A percentile compares a stretch with the other conserved stretches of the same genome.
Evolutionary conservation across 805 yeast genomes (phyloP).

Genomic region (Saccharomycopsis fermentans): DNA sequence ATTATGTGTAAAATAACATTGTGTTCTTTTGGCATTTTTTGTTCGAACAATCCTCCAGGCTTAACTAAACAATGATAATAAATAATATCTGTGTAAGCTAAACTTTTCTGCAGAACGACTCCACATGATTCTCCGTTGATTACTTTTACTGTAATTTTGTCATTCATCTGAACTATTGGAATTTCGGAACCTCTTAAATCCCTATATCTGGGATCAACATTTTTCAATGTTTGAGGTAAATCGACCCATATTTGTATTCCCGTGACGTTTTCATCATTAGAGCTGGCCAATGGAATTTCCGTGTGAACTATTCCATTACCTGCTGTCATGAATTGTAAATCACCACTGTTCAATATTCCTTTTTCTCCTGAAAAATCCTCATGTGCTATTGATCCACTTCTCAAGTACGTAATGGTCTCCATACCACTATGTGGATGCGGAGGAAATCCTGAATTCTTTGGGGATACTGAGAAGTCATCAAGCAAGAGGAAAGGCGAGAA

Average conservation of each 20-base stretch:
- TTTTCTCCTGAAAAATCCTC: conserved; percentile 79
- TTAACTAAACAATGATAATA: conserved; percentile 57
- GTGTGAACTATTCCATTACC: conserved; percentile 81
- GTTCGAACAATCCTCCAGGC: conserved; percentile 56
- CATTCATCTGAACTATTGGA: conserved; percentile 57
- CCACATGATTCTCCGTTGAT: conserved; percentile 74
- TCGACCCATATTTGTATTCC: conserved; percentile 90
- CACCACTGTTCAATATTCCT: conserved; percentile 72
- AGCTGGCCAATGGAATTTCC: conserved; percentile 65
- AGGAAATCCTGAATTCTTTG: conserved; percentile 66
- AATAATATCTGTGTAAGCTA: conserved; percentile 75
- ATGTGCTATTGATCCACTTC: conserved; percentile 62
- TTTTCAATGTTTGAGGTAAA: conserved; percentile 53
- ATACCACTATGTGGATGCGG: conserved; percentile 80
- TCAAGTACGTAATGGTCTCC: conserved; percentile 61
- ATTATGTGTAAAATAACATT: conserved; percentile 63
- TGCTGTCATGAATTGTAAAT: conserved; percentile 89
- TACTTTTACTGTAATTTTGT: conserved; percentile 56
- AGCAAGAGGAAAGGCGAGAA: conserved; percentile 76
- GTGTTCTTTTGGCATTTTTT: conserved; percentile 47
- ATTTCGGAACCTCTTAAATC: conserved; percentile 32
- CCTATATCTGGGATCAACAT: conserved; percentile 64
- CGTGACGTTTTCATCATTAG: conserved; percentile 38
- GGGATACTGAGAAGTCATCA: conserved; percentile 61
- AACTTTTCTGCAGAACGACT: conserved; percentile 57